Conservation (phyloP, 208 protist species). For the Lotmaria passim region DNA sequence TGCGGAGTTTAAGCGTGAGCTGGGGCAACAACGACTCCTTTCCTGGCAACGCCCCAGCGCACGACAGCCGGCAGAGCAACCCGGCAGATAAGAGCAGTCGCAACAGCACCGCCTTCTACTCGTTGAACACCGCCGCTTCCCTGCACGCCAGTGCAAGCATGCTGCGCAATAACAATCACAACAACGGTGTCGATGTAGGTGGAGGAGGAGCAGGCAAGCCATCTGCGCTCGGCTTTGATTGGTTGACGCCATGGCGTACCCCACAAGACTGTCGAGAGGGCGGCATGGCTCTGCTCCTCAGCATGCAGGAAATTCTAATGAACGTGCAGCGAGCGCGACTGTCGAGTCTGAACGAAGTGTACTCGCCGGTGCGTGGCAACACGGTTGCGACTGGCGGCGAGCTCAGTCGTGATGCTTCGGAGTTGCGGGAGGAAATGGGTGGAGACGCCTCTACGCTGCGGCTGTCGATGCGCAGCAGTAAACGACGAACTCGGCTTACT, state of each 20-base stretch:
- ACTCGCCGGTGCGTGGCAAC: constrained; percentile 13
- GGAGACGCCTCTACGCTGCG: constrained; percentile 4
- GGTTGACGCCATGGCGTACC: constrained; percentile 62
- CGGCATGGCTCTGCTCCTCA: constrained; percentile 46
- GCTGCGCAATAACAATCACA: neutral
- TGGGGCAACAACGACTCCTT: constrained; percentile 12
- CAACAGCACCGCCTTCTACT: constrained; percentile 6
- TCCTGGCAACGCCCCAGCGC: neutral
- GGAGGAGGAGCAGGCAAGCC: too few species aligned
- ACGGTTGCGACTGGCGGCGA: neutral
- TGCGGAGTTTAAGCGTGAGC: constrained; percentile 1
- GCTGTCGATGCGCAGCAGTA: constrained; percentile 16
- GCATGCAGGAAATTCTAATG: constrained; percentile 42
- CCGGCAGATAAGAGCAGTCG: neutral
- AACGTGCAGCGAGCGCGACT: constrained; percentile 38
- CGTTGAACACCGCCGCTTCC: neutral
- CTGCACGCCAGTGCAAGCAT: neutral
- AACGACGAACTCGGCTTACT: neutral
- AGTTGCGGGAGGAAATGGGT: too few species aligned
- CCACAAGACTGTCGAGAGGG: constrained; percentile 43
- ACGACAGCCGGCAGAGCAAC: neutral
- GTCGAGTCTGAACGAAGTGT: constrained; percentile 37
- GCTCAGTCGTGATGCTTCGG: too few species aligned
- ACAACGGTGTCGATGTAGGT: neutral
- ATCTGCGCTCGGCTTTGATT: constrained; percentile 14